phyloP scores from a whole-genome alignment of 352 stramenopile species.

The Globisporangium barbulae region DNA sequence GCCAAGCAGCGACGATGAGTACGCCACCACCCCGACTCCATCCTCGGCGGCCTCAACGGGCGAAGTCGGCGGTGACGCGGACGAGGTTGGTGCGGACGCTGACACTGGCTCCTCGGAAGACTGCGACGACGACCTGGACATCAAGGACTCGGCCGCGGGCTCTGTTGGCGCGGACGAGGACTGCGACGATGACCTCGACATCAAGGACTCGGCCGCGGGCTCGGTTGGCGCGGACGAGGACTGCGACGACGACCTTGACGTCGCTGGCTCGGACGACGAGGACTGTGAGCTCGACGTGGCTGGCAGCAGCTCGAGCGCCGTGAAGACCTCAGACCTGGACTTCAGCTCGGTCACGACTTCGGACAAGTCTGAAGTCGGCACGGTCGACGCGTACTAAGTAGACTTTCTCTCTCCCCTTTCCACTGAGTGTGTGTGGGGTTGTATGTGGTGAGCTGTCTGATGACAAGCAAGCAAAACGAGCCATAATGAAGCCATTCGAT shows the following conservation, averaged over 20 bases:
- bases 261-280: constrained; percentile 16
- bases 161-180: constrained; percentile 8
- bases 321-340: constrained; percentile 28
- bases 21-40: constrained; percentile 12
- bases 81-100: constrained; percentile 13
- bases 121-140: constrained; percentile 15
- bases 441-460: constrained; percentile 1
- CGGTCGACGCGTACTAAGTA: constrained; percentile 27
- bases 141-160: constrained; percentile 6
- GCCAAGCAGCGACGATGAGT: constrained; percentile 8
- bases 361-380: constrained; percentile 18
- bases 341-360: constrained; percentile 26
- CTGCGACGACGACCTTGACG: constrained; percentile 22
- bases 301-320: constrained; percentile 17
- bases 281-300: constrained; percentile 27
- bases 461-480: neutral
- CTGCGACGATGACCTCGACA: constrained; percentile 17
- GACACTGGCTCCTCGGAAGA: constrained; percentile 13
- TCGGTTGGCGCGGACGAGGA: constrained; percentile 9
- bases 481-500: constrained; percentile 1
- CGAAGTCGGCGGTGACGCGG: constrained; percentile 6
- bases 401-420: constrained; percentile 18
- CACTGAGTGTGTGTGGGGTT: constrained; percentile 1
- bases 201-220: constrained; percentile 6
- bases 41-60: neutral